These are phyloP conservation scores for Penicillium brevicompactum DNA, from an alignment of 2,329 filamentous ascomycete genomes.

Conservation along the genomic window DNA sequence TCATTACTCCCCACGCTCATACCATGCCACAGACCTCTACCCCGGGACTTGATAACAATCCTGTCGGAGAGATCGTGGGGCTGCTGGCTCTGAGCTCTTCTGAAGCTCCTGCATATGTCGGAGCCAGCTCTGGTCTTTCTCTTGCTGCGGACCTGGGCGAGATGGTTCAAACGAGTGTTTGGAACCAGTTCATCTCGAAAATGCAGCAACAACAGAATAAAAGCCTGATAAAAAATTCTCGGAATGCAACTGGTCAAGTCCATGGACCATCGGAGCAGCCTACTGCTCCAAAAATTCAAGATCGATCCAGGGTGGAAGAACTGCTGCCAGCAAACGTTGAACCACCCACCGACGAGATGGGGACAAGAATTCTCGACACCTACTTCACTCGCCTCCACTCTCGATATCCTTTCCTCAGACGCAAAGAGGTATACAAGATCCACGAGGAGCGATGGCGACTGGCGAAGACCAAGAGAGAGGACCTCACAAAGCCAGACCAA, in stretches of 20 bases:
- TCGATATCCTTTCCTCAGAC: constrained; percentile 54
- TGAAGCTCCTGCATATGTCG: constrained; percentile 54
- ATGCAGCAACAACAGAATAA: constrained; percentile 20
- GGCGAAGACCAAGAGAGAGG: constrained; percentile 38
- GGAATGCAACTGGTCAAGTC: not conserved
- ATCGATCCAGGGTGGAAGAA: constrained; percentile 33
- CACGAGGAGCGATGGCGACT: constrained; percentile 46
- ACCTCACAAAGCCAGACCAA: constrained; percentile 38
- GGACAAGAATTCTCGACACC: constrained; percentile 46
- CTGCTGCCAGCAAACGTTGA: constrained; percentile 47
- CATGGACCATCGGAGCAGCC: constrained; percentile 19
- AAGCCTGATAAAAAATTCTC: constrained; percentile 19
- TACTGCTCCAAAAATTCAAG: constrained; percentile 23
- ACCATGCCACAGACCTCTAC: constrained; percentile 20
- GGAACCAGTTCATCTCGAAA: constrained; percentile 52
- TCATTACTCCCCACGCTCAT: constrained; percentile 26
- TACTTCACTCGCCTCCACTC: constrained; percentile 52
- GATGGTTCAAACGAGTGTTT: constrained; percentile 58
- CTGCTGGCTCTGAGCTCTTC: constrained; percentile 49
- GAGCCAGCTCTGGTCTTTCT: constrained; percentile 53
- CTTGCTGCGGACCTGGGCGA: constrained; percentile 54
- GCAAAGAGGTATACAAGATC: constrained; percentile 48
- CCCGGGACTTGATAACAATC: constrained; percentile 35
- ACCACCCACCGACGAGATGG: constrained; percentile 51
- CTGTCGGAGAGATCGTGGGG: constrained; percentile 51